Evolutionary conservation across 768 basidiomycete species (phyloP), one percentile per base, ranked within the genome.

Genomic region (Auricularia sp.): DNA sequence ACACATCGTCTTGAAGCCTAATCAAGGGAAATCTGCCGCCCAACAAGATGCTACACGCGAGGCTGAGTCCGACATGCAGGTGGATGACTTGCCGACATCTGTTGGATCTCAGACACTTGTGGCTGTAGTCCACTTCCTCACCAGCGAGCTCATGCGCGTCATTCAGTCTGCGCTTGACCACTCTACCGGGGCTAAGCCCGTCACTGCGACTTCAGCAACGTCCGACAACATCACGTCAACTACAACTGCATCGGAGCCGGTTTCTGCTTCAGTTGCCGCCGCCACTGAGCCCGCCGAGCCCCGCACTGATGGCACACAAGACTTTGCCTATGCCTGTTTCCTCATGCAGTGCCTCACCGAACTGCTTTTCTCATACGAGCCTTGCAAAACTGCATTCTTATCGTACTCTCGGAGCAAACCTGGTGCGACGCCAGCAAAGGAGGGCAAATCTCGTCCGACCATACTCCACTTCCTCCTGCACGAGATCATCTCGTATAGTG

Each of bases 301-400:
- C n/a, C 33, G 29, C 34, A 44, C 54, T 1, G 66, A 69, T 61
- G 54, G 63, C 62, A 42, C 72, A 6, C 36, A 24, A 5, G 63
- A 64, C 21, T 36, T 16, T 35, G 61, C 47, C 34, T 91, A 90
- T 70, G 79, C 83, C 16, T 90, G 87, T 71, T 93, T 95, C 81
- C 76, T 93, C 67, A 92, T 95, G 89, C 91, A 94, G 72, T 89
- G 87, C 68, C 79, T 98, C 58, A 92, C 94, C 2, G 97, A 99
- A 76, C 78, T 98, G 10, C 76, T 97, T 13, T 92, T 96, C 67
- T 98, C 94, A 13, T 99, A 98, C 70, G 89, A 94, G 69, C 75
- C 85, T 5, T 95, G 93, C 84, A 99, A 98, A 75, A 73, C 86
- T 33, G 86, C 89, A 4, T 93, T 99, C 75, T 74, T 97, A 63